Percentiles rank a stretch among this genome's conserved stretches.
phyloP scores from a whole-genome alignment of 2,329 filamentous ascomycete genomes.

The Penicillium oxalicum region DNA sequence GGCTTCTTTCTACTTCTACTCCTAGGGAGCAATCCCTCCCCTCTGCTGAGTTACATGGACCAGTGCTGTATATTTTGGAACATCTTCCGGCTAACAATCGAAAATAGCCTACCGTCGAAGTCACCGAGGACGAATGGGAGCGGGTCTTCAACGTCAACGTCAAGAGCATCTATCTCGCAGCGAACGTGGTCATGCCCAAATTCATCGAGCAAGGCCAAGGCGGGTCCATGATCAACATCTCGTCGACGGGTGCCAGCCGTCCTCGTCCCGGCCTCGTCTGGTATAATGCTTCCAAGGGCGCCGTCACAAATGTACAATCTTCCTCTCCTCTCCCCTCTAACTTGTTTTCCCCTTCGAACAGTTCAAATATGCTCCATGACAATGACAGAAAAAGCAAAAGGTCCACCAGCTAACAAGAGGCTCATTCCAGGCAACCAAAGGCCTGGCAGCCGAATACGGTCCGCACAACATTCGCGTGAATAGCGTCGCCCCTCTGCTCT shows the following conservation, averaged over 20 bases:
- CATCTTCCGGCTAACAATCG: too few species aligned
- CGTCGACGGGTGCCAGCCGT: slow-evolving; percentile 38
- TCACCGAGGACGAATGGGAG: slow-evolving; percentile 42
- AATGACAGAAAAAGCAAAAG: background rate
- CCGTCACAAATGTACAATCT: slow-evolving; percentile 35
- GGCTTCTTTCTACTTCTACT: too few species aligned
- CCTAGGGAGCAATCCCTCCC: too few species aligned
- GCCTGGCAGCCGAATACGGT: slow-evolving; percentile 67
- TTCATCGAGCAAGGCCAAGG: slow-evolving; percentile 37
- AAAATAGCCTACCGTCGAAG: slow-evolving; percentile 34
- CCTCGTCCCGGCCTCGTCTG: slow-evolving; percentile 41
- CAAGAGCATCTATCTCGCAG: slow-evolving; percentile 37
- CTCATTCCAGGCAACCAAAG: slow-evolving; percentile 52
- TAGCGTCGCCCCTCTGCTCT: slow-evolving; percentile 62
- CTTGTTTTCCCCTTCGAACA: too few species aligned
- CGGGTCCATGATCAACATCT: slow-evolving; percentile 42
- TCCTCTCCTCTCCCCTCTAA: too few species aligned
- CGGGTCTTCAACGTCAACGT: slow-evolving; percentile 42
- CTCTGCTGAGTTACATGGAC: too few species aligned
- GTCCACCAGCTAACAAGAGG: background rate
- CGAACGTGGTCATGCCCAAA: slow-evolving; percentile 29
- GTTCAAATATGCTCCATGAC: too few species aligned
- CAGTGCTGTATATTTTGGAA: too few species aligned
- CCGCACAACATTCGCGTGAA: slow-evolving; percentile 68
- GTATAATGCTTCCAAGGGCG: slow-evolving; percentile 43